A percentile compares a stretch with the other conserved stretches of the same genome.
These are phyloP conservation scores for Verticillium longisporum DNA, from an alignment of 2,329 filamentous ascomycete species.

Conservation along the genomic window DNA sequence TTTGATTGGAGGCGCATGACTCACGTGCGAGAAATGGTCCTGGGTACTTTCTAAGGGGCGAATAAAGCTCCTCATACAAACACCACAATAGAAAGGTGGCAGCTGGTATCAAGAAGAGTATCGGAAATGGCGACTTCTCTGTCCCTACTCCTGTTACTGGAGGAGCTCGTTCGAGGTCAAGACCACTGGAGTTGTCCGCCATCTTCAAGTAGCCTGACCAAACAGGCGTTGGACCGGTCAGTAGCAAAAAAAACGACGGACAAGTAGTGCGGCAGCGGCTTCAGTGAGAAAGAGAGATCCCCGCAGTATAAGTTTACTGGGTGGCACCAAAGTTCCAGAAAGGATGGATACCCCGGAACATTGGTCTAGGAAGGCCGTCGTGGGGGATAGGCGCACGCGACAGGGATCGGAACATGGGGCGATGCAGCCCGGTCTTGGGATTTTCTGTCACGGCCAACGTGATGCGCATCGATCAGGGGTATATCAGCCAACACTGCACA, in stretches of 20 bases:
- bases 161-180: neutral
- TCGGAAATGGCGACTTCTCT: neutral
- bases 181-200: neutral
- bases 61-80: constrained; percentile 5
- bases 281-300: too few species aligned
- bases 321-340: too few species aligned
- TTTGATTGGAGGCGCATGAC: neutral
- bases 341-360: neutral
- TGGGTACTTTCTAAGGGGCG: constrained; percentile 12
- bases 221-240: too few species aligned
- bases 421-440: neutral
- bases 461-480: neutral
- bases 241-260: too few species aligned
- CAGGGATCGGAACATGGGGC: neutral
- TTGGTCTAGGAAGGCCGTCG: neutral
- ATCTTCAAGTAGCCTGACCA: too few species aligned
- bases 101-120: neutral
- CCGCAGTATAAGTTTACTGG: too few species aligned
- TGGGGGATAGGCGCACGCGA: neutral
- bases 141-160: neutral
- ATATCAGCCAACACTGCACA: neutral
- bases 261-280: too few species aligned
- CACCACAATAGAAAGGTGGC: constrained; percentile 1
- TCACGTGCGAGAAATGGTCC: constrained; percentile 16
- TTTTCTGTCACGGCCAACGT: neutral